phyloP scores from a whole-genome alignment of 805 yeast species.

The Ogataea chonburiensis region DNA sequence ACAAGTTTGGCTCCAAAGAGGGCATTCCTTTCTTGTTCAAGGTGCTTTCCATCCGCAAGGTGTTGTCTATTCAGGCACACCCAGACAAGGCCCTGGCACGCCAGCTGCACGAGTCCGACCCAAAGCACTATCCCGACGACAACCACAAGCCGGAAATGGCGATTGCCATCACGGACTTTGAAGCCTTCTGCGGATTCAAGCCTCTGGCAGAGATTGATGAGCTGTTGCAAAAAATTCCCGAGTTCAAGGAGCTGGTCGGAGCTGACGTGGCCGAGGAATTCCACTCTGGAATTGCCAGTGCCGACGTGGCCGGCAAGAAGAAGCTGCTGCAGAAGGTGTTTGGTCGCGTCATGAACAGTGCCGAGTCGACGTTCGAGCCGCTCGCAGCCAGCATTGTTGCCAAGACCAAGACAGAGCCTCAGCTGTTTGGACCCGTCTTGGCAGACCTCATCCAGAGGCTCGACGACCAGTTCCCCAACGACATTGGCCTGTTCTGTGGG shows the following conservation, averaged over 20 bases:
- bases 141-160: constrained; percentile 99
- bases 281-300: constrained; percentile 43
- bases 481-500: constrained; percentile 95
- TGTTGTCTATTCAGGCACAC: constrained; percentile 94
- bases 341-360: constrained; percentile 78
- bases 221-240: constrained; percentile 72
- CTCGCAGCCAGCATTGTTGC: constrained; percentile 64
- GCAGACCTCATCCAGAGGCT: constrained; percentile 75
- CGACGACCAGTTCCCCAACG: constrained; percentile 87
- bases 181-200: constrained; percentile 97
- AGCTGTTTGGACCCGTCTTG: constrained; percentile 54
- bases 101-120: constrained; percentile 75
- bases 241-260: constrained; percentile 70
- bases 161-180: constrained; percentile 90
- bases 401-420: constrained; percentile 61
- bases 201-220: constrained; percentile 77
- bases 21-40: constrained; percentile 92
- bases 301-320: constrained; percentile 58
- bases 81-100: constrained; percentile 88
- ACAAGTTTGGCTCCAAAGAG: constrained; percentile 62
- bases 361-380: constrained; percentile 53
- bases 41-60: constrained; percentile 90
- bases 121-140: constrained; percentile 93
- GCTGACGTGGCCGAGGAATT: constrained; percentile 55
- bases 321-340: constrained; percentile 71